These are phyloP conservation scores for Cantharellus cinnabarinus DNA, from an alignment of 768 basidiomycete genomes.

Conservation along the genomic window DNA sequence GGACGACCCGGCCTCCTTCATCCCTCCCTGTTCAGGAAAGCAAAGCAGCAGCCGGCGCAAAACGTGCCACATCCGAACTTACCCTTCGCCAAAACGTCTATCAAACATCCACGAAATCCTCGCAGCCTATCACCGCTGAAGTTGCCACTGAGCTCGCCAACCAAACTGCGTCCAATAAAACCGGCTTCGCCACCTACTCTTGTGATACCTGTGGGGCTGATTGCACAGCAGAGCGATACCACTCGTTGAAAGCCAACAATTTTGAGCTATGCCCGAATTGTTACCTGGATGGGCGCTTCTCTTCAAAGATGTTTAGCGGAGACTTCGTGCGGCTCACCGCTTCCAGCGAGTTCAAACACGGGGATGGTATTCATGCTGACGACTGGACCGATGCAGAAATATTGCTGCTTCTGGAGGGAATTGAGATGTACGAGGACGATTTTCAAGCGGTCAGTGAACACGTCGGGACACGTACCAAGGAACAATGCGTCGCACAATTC, in stretches of 20 bases:
- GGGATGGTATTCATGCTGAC: slow-evolving; percentile 27
- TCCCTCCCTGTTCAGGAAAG: slow-evolving; percentile 21
- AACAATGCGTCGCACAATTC: slow-evolving; percentile 93
- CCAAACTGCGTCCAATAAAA: slow-evolving; percentile 23
- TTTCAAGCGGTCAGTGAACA: slow-evolving; percentile 88
- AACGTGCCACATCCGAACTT: slow-evolving; percentile 46
- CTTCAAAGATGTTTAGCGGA: slow-evolving; percentile 85
- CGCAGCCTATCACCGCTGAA: slow-evolving; percentile 39
- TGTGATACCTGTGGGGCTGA: slow-evolving; percentile 95
- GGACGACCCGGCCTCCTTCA: slow-evolving; percentile 38
- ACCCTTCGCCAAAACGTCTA: slow-evolving; percentile 79
- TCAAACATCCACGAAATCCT: slow-evolving; percentile 70
- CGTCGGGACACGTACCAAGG: slow-evolving; percentile 74
- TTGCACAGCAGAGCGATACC: slow-evolving; percentile 74
- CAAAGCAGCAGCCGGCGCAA: slow-evolving; percentile 19
- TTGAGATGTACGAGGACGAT: slow-evolving; percentile 97
- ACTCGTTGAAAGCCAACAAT: slow-evolving; percentile 80
- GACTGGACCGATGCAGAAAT: slow-evolving; percentile 85
- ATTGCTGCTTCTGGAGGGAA: slow-evolving; percentile 73
- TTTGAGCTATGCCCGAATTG: slow-evolving; percentile 81
- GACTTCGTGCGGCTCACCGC: slow-evolving; percentile 80
- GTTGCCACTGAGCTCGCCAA: slow-evolving; percentile 51
- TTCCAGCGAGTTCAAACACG: slow-evolving; percentile 19
- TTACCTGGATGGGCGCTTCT: slow-evolving; percentile 93
- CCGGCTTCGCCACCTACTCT: slow-evolving; percentile 31